Percentiles rank a stretch among this genome's conserved stretches.
Evolutionary conservation across 2,329 filamentous ascomycete genomes (phyloP).

Genomic region (Colletotrichum coccodes): DNA sequence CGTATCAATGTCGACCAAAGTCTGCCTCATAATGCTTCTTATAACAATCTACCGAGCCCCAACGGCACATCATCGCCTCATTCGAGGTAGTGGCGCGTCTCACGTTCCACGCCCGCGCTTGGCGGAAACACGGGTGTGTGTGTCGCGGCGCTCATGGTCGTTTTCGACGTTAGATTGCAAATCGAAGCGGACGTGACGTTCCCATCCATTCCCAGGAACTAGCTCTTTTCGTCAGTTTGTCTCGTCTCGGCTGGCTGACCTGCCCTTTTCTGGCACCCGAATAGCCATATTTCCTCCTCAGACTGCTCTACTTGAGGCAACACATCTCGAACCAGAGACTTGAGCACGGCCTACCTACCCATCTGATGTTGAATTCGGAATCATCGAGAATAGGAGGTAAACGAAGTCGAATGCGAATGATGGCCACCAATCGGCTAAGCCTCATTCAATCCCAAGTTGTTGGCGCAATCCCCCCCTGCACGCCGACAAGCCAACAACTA

Average conservation of each 20-base stretch:
- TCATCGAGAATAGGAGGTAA: background rate
- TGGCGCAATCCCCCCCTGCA: background rate
- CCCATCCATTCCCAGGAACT: background rate
- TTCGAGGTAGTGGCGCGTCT: slow-evolving; percentile 12
- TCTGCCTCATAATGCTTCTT: background rate
- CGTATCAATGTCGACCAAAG: background rate
- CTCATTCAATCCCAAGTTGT: background rate
- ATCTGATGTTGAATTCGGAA: background rate
- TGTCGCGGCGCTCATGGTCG: background rate
- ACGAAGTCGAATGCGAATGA: background rate
- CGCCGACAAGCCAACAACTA: background rate
- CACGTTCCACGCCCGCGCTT: background rate
- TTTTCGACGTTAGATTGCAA: background rate
- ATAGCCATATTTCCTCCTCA: slow-evolving; percentile 5
- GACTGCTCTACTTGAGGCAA: background rate
- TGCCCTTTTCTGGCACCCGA: background rate
- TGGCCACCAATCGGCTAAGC: background rate
- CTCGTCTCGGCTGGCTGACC: background rate
- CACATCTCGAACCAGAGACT: background rate
- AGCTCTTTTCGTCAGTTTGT: background rate
- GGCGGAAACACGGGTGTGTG: background rate
- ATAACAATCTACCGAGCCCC: background rate
- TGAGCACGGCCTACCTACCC: slow-evolving; percentile 6
- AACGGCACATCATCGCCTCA: background rate
- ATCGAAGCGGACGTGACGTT: background rate